Percentiles rank a stretch among this genome's conserved stretches.
These are phyloP conservation scores for Trapa bicornis DNA, from an alignment of 345 rosid genomes.

Conservation along the genomic window DNA sequence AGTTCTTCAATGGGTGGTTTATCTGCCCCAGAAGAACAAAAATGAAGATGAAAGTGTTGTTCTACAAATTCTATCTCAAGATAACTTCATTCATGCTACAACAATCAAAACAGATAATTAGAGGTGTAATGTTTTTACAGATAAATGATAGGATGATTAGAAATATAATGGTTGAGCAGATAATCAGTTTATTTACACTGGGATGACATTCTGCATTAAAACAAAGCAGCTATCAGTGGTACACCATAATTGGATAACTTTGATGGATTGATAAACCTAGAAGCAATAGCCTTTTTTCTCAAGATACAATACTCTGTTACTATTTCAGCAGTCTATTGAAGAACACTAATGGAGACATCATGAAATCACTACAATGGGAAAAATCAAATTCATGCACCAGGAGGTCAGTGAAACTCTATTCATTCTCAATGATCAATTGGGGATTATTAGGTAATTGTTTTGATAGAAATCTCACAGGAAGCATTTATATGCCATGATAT, in stretches of 20 bases:
- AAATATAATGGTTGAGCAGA: background rate
- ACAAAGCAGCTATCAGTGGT: background rate
- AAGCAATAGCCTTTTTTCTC: background rate
- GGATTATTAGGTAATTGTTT: too few species aligned
- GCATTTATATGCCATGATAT: background rate
- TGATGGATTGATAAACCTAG: too few species aligned
- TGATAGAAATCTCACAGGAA: background rate
- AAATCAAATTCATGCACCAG: background rate
- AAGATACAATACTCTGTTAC: background rate
- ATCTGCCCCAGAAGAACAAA: slow-evolving; percentile 15
- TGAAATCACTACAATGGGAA: background rate
- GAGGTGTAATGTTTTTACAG: background rate
- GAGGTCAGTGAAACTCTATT: background rate
- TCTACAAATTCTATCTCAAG: background rate
- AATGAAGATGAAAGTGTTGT: background rate
- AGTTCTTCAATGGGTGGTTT: slow-evolving; percentile 40
- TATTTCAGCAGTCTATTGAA: too few species aligned
- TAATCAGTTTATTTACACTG: background rate
- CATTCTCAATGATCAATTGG: too few species aligned
- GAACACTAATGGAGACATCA: too few species aligned
- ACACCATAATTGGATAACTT: background rate
- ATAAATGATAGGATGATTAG: background rate
- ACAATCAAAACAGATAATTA: background rate
- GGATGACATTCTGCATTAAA: background rate
- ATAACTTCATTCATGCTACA: background rate